Percentiles rank a stretch among this genome's conserved stretches.
phyloP scores from a whole-genome alignment of 2,329 filamentous ascomycete species.

The Ascosphaera pollenicola region DNA sequence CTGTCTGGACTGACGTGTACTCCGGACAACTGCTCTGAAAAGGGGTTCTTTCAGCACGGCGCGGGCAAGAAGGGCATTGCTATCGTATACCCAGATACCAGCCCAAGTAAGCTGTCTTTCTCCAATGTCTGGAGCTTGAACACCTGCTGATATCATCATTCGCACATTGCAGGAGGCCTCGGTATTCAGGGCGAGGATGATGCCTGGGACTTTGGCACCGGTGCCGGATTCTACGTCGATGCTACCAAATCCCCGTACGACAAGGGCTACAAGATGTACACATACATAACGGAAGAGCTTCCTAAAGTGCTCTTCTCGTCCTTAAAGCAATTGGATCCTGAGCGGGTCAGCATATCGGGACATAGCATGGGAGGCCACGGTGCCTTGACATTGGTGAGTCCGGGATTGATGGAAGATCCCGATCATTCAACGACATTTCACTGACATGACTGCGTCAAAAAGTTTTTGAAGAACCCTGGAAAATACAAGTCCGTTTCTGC shows the following conservation, averaged over 20 bases:
- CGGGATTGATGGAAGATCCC: not conserved
- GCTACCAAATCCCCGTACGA: slow-evolving; percentile 54
- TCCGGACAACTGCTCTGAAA: slow-evolving; percentile 54
- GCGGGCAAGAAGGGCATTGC: slow-evolving; percentile 67
- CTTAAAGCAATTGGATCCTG: slow-evolving; percentile 49
- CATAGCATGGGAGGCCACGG: slow-evolving; percentile 98
- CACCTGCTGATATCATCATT: slow-evolving; percentile 1
- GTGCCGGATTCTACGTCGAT: slow-evolving; percentile 88
- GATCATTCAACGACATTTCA: not conserved
- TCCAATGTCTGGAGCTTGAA: not conserved
- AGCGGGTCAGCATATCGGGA: slow-evolving; percentile 61
- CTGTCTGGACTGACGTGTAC: slow-evolving; percentile 90
- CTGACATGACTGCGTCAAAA: not conserved
- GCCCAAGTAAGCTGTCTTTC: slow-evolving; percentile 39
- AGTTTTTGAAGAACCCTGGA: slow-evolving; percentile 77
- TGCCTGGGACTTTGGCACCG: slow-evolving; percentile 73
- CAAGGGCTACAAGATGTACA: slow-evolving; percentile 79
- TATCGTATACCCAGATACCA: slow-evolving; percentile 89
- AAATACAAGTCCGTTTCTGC: slow-evolving; percentile 76
- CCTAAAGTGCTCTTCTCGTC: slow-evolving; percentile 49
- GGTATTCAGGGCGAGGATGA: slow-evolving; percentile 69
- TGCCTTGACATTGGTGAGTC: slow-evolving; percentile 51
- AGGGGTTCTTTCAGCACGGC: slow-evolving; percentile 75
- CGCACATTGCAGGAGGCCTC: slow-evolving; percentile 36
- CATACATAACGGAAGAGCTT: slow-evolving; percentile 77